Base-by-base conservation (phyloP, 192 early-diverging fungal species). In the Umbelopsis sp. region DNA sequence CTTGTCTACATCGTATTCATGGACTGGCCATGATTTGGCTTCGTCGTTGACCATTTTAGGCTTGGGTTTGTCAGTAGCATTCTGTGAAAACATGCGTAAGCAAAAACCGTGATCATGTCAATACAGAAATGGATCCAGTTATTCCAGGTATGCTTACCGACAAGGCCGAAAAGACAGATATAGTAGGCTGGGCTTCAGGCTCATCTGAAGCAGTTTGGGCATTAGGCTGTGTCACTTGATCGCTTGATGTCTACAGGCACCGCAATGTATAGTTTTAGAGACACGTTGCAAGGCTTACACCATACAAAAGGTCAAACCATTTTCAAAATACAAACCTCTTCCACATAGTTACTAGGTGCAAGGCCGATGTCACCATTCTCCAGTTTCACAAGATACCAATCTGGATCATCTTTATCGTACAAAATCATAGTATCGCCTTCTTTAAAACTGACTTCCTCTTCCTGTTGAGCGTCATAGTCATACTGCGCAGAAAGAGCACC, bases 351-450 rank as follows among this genome's bases (percentile, higher is more conserved):
- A 45, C 88, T 88, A 49, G 96, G 97, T 32, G 93, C 88, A 72
- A 96, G 89, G 14, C 97, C 97, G 38, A 91, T 89, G 0, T 86
- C 70, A 65, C 91, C 88, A 20, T 54, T 68, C 32, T 87, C 87
- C 22, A 82, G 80, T 69, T 88, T 87, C 20, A 87, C 94, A 71
- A 97, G 87, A 85, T 89, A 96, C 97, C 97, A 99, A 78, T 98
- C 95, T 7, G 89, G 89, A 74, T 97, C 95, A 70, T 88, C 89
- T 20, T 89, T 88, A 54, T 96, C 94, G 69, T 94, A 91, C 10
- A 99, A 77, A 67, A 84, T 73, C 54, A 99, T 75, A 14, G 77
- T 71, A 68, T 90, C 89, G 56, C 87, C 90, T 70, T 93, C 95
- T 25, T 69, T 75, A 53, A 99, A 83, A 11, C 89, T 82, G 31